Base-by-base conservation (phyloP, 2,329 filamentous ascomycete genomes). In the Fusarium cicatricum region DNA sequence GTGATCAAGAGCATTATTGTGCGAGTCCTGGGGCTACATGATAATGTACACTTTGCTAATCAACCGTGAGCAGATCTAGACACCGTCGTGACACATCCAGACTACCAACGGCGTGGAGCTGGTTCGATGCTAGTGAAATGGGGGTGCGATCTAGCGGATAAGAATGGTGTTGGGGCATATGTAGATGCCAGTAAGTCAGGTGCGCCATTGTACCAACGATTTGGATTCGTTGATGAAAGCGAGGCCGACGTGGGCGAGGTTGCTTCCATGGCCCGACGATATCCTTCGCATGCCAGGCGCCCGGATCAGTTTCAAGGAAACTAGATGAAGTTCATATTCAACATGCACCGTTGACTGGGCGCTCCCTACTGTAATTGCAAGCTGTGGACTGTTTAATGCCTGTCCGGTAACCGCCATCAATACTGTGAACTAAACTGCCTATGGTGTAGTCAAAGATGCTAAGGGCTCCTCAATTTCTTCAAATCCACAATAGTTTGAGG, bases 61-160 rank as follows among this genome's bases (percentile, higher is more conserved):
- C 11, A n/a, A 5, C 7, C n/a, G 8, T 45, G 40, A 58, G 4
- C 26, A 67, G 67, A 69, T 44, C 58, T 70, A 1, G 67, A 70
- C 32, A 70, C 66, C 1, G 26, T 70, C 3, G 67, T 44, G 2
- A 70, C 67, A 0, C 67, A 69, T 23, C 67, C 66, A 0, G 64
- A 69, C 2, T 70, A 70, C 11, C 67, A 68, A 32, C 55, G 67
- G 3, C 58, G 57, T n/a, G 67, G 67, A 11, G 58, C 56, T 4
- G 66, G 66, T 1, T 67, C 62, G 3, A 60, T 69, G 62, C 58
- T 70, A 2, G 51, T 70, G 8, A 38, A 50, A 41, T 70, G 65
- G 55, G 66, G 67, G 1, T 69, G 67, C 11, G 55, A 68, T 10
- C 47, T 66, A 6, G 67, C 64, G 0, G 67, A 70, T 6, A 31